A percentile compares a stretch with the other conserved stretches of the same genome.
phyloP scores from a whole-genome alignment of 164 flowering plant genomes.

The Brasenia schreberi region DNA sequence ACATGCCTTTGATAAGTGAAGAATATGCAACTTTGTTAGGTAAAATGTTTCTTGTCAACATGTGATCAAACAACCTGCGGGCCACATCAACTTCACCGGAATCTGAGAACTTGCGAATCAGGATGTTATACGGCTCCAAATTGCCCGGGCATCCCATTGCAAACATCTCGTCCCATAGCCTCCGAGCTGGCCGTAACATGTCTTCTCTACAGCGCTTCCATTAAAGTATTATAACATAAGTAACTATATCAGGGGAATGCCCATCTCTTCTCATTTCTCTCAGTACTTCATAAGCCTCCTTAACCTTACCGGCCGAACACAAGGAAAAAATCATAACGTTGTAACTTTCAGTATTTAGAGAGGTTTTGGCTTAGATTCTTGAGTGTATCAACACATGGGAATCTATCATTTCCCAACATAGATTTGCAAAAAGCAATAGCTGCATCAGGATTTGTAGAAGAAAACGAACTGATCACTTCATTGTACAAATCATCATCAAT shows the following conservation, averaged over 20 bases:
- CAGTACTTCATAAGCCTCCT: slow-evolving; percentile 62
- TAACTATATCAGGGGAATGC: slow-evolving; percentile 39
- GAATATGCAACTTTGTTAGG: slow-evolving; percentile 50
- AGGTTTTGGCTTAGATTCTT: slow-evolving; percentile 60
- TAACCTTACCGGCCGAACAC: slow-evolving; percentile 62
- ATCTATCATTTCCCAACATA: slow-evolving; percentile 40
- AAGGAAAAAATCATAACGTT: slow-evolving; percentile 49
- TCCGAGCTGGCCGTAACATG: slow-evolving; percentile 74
- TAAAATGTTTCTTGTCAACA: slow-evolving; percentile 48
- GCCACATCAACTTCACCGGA: slow-evolving; percentile 55
- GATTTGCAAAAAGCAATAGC: slow-evolving; percentile 42
- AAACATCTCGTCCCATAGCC: slow-evolving; percentile 98
- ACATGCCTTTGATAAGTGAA: slow-evolving; percentile 55
- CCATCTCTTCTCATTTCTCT: slow-evolving; percentile 83
- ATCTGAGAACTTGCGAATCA: slow-evolving; percentile 57
- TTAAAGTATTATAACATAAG: slow-evolving; percentile 62
- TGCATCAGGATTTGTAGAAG: slow-evolving; percentile 34
- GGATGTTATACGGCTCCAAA: slow-evolving; percentile 53
- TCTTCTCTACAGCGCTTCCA: slow-evolving; percentile 94
- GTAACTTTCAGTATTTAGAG: slow-evolving; percentile 48
- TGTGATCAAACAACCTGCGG: slow-evolving; percentile 39
- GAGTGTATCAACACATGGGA: slow-evolving; percentile 50
- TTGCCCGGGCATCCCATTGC: slow-evolving; percentile 52
- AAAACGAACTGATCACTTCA: slow-evolving; percentile 61
- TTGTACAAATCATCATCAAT: slow-evolving; percentile 62